These are phyloP conservation scores for Ilyonectria destructans DNA, from an alignment of 2,329 filamentous ascomycete genomes.

Conservation along the genomic window DNA sequence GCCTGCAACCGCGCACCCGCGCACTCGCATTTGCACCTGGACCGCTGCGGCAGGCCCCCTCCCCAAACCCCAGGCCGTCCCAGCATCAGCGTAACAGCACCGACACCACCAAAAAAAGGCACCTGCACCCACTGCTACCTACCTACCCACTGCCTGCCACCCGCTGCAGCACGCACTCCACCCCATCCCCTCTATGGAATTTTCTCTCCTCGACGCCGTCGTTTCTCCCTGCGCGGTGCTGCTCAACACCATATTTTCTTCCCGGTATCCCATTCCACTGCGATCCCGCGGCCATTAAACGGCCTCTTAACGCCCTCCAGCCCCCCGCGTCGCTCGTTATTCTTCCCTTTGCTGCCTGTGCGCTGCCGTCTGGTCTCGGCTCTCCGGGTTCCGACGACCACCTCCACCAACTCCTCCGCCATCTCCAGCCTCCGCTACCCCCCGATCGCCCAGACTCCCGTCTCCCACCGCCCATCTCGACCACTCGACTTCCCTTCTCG, in stretches of 20 bases:
- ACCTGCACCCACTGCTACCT: slow-evolving; percentile 21
- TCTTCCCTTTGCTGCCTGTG: slow-evolving; percentile 36
- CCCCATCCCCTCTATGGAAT: slow-evolving; percentile 38
- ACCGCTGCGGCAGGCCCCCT: slow-evolving; percentile 20
- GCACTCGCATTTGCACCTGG: slow-evolving; percentile 32
- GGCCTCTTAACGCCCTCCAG: slow-evolving; percentile 35
- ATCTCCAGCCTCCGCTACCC: slow-evolving; percentile 27
- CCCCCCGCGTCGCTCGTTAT: slow-evolving; percentile 47
- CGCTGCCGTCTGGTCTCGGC: slow-evolving; percentile 43
- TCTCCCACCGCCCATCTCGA: slow-evolving; percentile 18
- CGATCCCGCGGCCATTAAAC: slow-evolving; percentile 9
- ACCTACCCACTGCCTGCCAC: slow-evolving; percentile 17
- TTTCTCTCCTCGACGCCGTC: slow-evolving; percentile 36
- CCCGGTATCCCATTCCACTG: slow-evolving; percentile 37
- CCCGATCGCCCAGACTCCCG: slow-evolving; percentile 32
- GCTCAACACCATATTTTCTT: slow-evolving; percentile 21
- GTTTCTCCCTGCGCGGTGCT: slow-evolving; percentile 33
- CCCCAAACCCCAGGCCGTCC: slow-evolving; percentile 11
- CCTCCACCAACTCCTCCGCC: slow-evolving; percentile 7
- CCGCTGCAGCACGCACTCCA: slow-evolving; percentile 12
- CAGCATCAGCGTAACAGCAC: slow-evolving; percentile 4
- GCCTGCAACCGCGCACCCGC: slow-evolving; percentile 22
- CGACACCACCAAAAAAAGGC: slow-evolving; percentile 28
- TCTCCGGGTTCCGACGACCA: slow-evolving; percentile 37
- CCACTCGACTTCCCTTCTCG: slow-evolving; percentile 7